These are phyloP conservation scores for Venturia oleaginea DNA, from an alignment of 2,329 filamentous ascomycete genomes.

Conservation along the genomic window DNA sequence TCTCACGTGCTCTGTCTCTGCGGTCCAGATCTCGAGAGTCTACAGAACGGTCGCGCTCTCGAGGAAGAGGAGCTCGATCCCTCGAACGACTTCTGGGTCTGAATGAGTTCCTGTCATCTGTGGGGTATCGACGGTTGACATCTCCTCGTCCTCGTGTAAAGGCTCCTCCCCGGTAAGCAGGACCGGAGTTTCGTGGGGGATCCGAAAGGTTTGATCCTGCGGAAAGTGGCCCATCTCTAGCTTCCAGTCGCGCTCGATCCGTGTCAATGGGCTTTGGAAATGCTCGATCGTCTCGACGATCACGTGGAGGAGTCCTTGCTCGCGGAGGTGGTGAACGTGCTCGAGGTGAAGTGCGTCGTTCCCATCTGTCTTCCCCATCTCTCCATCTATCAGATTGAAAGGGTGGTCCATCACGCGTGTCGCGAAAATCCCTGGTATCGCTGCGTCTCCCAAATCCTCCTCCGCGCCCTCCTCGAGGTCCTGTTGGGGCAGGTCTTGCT, in stretches of 20 bases:
- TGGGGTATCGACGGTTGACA: slow-evolving; percentile 42
- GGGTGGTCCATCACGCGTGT: not conserved
- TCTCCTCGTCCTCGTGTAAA: slow-evolving; percentile 37
- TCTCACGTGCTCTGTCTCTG: slow-evolving; percentile 19
- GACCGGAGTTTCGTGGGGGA: slow-evolving; percentile 47
- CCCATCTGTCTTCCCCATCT: slow-evolving; percentile 9
- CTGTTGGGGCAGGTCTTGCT: not conserved
- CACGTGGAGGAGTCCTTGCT: slow-evolving; percentile 54
- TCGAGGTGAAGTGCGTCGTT: slow-evolving; percentile 2
- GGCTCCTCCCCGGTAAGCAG: slow-evolving; percentile 37
- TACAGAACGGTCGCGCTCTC: slow-evolving; percentile 19
- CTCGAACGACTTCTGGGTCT: slow-evolving; percentile 56
- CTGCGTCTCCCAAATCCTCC: slow-evolving; percentile 7
- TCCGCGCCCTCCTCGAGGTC: slow-evolving; percentile 9
- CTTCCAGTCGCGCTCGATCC: slow-evolving; percentile 57
- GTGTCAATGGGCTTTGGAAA: slow-evolving; percentile 55
- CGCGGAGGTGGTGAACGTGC: slow-evolving; percentile 42
- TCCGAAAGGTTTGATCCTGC: slow-evolving; percentile 65
- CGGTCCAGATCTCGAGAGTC: slow-evolving; percentile 30
- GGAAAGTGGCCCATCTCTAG: slow-evolving; percentile 63
- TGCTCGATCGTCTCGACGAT: slow-evolving; percentile 53
- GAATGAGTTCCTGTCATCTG: slow-evolving; percentile 49
- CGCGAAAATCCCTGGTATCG: slow-evolving; percentile 6
- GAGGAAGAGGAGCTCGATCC: slow-evolving; percentile 24
- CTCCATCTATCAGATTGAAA: slow-evolving; percentile 6